Evolutionary conservation across 768 basidiomycete species (phyloP).

Genomic region (Trametes gibbosa): DNA sequence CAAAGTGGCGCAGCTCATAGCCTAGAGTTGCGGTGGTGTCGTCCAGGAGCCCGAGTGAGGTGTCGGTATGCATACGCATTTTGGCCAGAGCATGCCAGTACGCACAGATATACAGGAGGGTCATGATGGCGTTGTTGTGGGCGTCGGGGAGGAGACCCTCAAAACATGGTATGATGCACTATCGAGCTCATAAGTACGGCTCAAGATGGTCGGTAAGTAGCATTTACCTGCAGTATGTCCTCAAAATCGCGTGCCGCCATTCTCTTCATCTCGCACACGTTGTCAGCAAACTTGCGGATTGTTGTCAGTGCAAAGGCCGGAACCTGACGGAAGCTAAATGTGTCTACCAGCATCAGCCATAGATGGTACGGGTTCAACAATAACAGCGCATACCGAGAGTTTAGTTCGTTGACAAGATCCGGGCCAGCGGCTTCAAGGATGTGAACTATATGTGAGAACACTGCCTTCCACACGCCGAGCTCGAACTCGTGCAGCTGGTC

Average conservation of each 20-base stretch:
- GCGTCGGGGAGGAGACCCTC: slow-evolving; percentile 30
- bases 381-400: slow-evolving; percentile 12
- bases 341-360: neutral
- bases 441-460: slow-evolving; percentile 38
- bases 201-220: neutral
- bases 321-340: slow-evolving; percentile 11
- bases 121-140: slow-evolving; percentile 23
- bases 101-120: slow-evolving; percentile 25
- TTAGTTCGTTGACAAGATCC: slow-evolving; percentile 6
- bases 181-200: neutral
- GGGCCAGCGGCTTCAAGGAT: slow-evolving; percentile 25
- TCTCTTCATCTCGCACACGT: slow-evolving; percentile 27
- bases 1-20: slow-evolving; percentile 26
- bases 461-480: slow-evolving; percentile 36
- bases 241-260: slow-evolving; percentile 30
- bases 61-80: slow-evolving; percentile 32
- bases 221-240: slow-evolving; percentile 26
- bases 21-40: slow-evolving; percentile 20
- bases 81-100: slow-evolving; percentile 38
- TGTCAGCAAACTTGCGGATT: slow-evolving; percentile 23
- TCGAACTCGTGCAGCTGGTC: slow-evolving; percentile 44
- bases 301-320: slow-evolving; percentile 24
- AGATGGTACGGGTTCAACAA: too few species aligned
- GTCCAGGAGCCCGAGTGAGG: slow-evolving; percentile 23
- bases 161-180: slow-evolving; percentile 37